Evolutionary conservation across 768 basidiomycete species (phyloP), one percentile per base, ranked within the genome.

Genomic region (Suillus hirtellus): DNA sequence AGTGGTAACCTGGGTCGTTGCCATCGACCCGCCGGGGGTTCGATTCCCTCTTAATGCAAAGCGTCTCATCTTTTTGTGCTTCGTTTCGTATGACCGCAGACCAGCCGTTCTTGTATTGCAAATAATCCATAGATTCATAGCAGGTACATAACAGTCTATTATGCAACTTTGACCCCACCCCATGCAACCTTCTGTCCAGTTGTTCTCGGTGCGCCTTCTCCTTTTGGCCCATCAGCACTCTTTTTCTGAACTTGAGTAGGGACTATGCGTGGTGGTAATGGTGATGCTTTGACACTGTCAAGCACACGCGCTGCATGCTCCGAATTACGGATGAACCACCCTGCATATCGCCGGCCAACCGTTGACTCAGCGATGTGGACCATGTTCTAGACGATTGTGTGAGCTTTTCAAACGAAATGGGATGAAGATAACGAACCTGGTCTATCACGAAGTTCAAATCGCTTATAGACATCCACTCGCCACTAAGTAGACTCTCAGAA

Each of bases 311-410:
- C 92, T 31, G 95, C 89, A 68, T 95, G 87, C 75, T 97, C 95
- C 5, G 94, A 93, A 76, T 96, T 94, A 68, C 95, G 89, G 77
- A 98, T 96, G 79, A 98, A 98, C 93, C 95, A 97, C 44, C 95
- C 93, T 2, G 95, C 96, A 75, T 94, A 98, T 56, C 95, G 88
- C 53, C 96, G 81, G 17, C 95, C 95, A 21, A 96, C 88, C 0
- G 94, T 97, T 24, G 94, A 95, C 75, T 99, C 96, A 3, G 93
- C 90, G 66, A 99, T 95, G 69, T 96, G 93, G 9, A 99, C 91
- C 91, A 96, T 96, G 73, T 95, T 93, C 96, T 98, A 68, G 11
- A 42, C 21, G 15, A 14, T 49, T 42, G 21, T 1, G 35, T 55
- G 24, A 63, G 11, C 19, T 47, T 11, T 24, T 15, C 21, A 21